phyloP scores from a whole-genome alignment of 108 stramenopile species.

The Cyclotella atomus region DNA sequence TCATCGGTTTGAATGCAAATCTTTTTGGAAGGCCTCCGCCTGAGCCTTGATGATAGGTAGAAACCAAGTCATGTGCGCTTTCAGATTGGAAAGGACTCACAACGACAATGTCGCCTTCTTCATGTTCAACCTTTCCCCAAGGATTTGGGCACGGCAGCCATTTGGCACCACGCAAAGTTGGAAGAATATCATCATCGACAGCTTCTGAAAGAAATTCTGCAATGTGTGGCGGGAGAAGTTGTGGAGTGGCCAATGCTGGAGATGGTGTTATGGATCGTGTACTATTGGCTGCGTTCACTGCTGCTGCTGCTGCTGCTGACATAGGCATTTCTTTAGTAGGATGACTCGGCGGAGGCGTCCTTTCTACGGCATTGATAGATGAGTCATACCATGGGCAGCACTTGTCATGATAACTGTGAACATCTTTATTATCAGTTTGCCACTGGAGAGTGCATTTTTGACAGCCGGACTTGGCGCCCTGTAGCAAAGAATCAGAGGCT shows the following conservation, averaged over 20 bases:
- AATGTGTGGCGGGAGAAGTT: conserved; percentile 23
- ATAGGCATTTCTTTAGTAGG: background rate
- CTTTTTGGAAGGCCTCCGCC: conserved; percentile 37
- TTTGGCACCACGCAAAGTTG: conserved; percentile 29
- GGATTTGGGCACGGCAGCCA: conserved; percentile 70
- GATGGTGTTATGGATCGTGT: conserved; percentile 21
- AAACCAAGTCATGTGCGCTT: conserved; percentile 38
- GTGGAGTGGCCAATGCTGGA: conserved; percentile 2
- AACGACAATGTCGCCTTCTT: conserved; percentile 69
- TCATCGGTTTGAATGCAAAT: conserved; percentile 62
- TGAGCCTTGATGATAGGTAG: conserved; percentile 23
- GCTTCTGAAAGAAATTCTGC: conserved; percentile 29
- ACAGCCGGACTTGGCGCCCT: too few species aligned
- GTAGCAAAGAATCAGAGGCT: too few species aligned
- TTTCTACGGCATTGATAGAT: too few species aligned
- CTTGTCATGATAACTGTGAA: too few species aligned
- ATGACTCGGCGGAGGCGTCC: background rate
- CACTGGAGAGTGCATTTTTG: background rate
- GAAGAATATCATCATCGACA: conserved; percentile 7
- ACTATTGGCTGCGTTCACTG: background rate
- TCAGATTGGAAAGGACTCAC: conserved; percentile 55
- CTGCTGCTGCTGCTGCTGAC: background rate
- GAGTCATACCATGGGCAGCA: too few species aligned
- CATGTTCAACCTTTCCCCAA: conserved; percentile 68
- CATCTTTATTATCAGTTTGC: too few species aligned